These are phyloP conservation scores for Aspergillus aculeatus DNA, from an alignment of 2,329 filamentous ascomycete genomes.

Conservation along the genomic window DNA sequence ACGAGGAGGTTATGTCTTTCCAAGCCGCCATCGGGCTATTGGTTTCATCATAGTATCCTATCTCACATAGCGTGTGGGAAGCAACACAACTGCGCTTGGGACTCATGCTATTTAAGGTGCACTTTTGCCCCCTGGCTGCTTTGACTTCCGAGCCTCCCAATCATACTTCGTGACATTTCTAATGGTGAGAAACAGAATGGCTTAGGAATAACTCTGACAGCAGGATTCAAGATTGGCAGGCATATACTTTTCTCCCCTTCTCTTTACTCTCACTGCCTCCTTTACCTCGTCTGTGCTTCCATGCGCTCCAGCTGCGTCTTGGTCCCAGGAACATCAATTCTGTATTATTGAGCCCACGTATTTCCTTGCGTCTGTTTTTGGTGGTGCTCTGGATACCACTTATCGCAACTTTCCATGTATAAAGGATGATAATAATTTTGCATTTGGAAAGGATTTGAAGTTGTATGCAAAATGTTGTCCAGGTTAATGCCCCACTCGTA, in stretches of 20 bases:
- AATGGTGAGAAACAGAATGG: not conserved
- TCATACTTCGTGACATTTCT: not conserved
- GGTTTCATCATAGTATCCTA: not conserved
- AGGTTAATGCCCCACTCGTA: not conserved
- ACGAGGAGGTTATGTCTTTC: not conserved
- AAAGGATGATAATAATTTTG: not conserved
- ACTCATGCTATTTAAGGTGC: not conserved
- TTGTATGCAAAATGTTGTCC: not conserved
- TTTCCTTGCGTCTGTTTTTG: conserved; percentile 22
- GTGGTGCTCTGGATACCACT: conserved; percentile 18
- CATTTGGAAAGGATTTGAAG: conserved; percentile 1
- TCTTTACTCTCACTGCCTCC: not conserved
- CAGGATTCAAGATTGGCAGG: not conserved
- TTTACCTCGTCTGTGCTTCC: not conserved
- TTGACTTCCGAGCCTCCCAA: not conserved
- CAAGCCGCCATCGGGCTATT: not conserved
- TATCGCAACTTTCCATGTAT: not conserved
- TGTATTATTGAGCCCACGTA: conserved; percentile 8
- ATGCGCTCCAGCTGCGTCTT: not conserved
- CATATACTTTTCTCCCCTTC: not conserved
- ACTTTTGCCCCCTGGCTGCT: not conserved
- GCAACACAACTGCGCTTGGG: not conserved
- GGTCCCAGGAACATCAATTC: conserved; percentile 7
- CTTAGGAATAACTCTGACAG: not conserved
- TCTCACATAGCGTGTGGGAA: not conserved